phyloP scores from a whole-genome alignment of 768 basidiomycete species.

The Sporobolomyces pararoseus region DNA sequence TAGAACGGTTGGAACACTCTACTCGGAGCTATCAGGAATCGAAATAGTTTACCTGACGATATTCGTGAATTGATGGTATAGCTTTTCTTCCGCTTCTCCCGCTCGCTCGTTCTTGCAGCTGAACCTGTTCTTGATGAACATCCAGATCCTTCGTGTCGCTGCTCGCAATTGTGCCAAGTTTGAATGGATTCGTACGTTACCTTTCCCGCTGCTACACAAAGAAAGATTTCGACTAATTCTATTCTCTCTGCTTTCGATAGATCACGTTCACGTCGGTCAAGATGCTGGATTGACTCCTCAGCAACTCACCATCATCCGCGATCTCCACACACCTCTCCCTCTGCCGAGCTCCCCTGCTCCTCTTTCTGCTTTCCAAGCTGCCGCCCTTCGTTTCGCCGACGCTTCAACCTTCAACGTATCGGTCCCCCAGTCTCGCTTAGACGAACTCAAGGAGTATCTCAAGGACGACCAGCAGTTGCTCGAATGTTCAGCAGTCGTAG shows the following conservation, averaged over 20 bases:
- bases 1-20: slow-evolving; percentile 48
- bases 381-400: slow-evolving; percentile 61
- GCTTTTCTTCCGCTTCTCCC: neutral
- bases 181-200: slow-evolving; percentile 47
- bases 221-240: too few species aligned
- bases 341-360: slow-evolving; percentile 45
- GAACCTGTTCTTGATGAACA: neutral
- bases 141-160: slow-evolving; percentile 48
- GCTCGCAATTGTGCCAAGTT: slow-evolving; percentile 47
- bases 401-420: slow-evolving; percentile 57
- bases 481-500: slow-evolving; percentile 55
- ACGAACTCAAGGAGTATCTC: slow-evolving; percentile 51
- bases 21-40: slow-evolving; percentile 46
- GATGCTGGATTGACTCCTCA: slow-evolving; percentile 56
- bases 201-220: neutral
- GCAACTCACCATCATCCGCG: slow-evolving; percentile 60
- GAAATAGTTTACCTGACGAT: slow-evolving; percentile 47
- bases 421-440: slow-evolving; percentile 53
- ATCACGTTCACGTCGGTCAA: slow-evolving; percentile 51
- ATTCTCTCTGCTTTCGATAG: too few species aligned
- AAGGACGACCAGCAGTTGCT: slow-evolving; percentile 51
- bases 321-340: slow-evolving; percentile 53
- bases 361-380: slow-evolving; percentile 56
- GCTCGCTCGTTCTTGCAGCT: neutral
- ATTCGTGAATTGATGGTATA: slow-evolving; percentile 49